These are phyloP conservation scores for Aspergillus ochraceoroseus DNA, from an alignment of 2,329 filamentous ascomycete species.

Conservation along the genomic window DNA sequence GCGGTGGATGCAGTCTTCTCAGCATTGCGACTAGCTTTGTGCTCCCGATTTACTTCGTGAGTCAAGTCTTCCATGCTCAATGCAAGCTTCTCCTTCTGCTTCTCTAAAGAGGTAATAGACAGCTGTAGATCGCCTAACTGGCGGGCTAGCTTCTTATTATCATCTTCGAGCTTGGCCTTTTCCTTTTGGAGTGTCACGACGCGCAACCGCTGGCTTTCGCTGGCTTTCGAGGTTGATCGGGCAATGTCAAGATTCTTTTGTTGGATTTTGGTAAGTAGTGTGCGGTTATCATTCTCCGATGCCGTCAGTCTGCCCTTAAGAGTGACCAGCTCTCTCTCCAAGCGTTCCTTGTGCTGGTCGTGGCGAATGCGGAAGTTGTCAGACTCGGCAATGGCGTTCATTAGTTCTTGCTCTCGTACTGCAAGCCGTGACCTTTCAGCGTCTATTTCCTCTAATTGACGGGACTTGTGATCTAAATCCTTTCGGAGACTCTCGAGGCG, in stretches of 20 bases:
- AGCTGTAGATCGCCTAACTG: slow-evolving; percentile 83
- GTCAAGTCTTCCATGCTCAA: slow-evolving; percentile 86
- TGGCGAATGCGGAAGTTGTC: slow-evolving; percentile 84
- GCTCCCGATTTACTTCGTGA: slow-evolving; percentile 84
- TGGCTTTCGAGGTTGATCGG: slow-evolving; percentile 77
- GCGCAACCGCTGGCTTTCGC: slow-evolving; percentile 74
- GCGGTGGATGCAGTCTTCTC: slow-evolving; percentile 80
- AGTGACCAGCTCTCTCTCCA: slow-evolving; percentile 85
- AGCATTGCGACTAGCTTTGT: slow-evolving; percentile 81
- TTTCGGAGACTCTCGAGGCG: slow-evolving; percentile 70
- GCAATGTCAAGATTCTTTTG: slow-evolving; percentile 97
- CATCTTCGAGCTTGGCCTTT: slow-evolving; percentile 76
- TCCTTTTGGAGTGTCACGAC: slow-evolving; percentile 73
- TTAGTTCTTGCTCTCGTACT: slow-evolving; percentile 76
- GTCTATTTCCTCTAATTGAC: slow-evolving; percentile 72
- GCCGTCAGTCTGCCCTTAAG: slow-evolving; percentile 83
- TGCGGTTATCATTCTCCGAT: slow-evolving; percentile 93
- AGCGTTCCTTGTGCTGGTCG: slow-evolving; percentile 87
- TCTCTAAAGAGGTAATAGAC: slow-evolving; percentile 76
- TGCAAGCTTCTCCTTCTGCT: slow-evolving; percentile 88
- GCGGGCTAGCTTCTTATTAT: slow-evolving; percentile 71
- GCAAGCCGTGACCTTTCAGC: slow-evolving; percentile 71
- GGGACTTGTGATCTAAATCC: slow-evolving; percentile 74
- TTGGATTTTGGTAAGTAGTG: slow-evolving; percentile 92
- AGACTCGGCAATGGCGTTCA: slow-evolving; percentile 80